phyloP scores from a whole-genome alignment of 2,329 filamentous ascomycete species.

The Colletotrichum sp. region DNA sequence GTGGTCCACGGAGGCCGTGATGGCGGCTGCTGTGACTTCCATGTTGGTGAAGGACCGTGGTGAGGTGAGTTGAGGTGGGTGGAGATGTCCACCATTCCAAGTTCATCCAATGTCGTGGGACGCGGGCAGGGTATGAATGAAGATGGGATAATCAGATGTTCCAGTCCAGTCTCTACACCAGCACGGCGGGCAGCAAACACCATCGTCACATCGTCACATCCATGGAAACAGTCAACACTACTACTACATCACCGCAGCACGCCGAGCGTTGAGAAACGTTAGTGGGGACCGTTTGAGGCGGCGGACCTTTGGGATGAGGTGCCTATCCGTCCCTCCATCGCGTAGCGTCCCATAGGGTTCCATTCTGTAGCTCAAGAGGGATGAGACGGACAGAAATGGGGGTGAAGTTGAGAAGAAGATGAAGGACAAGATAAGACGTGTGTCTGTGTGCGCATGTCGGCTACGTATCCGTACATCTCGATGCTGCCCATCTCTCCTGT shows the following conservation, averaged over 20 bases:
- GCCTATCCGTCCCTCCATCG: slow-evolving; percentile 19
- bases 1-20: not conserved
- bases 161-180: not conserved
- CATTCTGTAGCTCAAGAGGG: not conserved
- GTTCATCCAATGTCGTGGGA: not conserved
- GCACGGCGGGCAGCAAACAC: not conserved
- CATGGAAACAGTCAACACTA: not conserved
- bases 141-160: not conserved
- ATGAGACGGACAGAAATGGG: not conserved
- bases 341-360: not conserved
- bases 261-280: not conserved
- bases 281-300: slow-evolving; percentile 4
- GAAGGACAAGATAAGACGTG: not conserved
- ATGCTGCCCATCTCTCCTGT: not conserved
- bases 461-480: not conserved
- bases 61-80: not conserved
- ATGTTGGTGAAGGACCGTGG: not conserved
- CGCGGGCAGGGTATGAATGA: not conserved
- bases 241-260: not conserved
- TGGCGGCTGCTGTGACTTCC: not conserved
- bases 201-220: not conserved
- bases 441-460: not conserved
- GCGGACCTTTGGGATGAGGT: not conserved
- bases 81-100: not conserved
- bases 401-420: not conserved